phyloP scores from a whole-genome alignment of 2,329 filamentous ascomycete genomes.

The Aspergillus caelatus region DNA sequence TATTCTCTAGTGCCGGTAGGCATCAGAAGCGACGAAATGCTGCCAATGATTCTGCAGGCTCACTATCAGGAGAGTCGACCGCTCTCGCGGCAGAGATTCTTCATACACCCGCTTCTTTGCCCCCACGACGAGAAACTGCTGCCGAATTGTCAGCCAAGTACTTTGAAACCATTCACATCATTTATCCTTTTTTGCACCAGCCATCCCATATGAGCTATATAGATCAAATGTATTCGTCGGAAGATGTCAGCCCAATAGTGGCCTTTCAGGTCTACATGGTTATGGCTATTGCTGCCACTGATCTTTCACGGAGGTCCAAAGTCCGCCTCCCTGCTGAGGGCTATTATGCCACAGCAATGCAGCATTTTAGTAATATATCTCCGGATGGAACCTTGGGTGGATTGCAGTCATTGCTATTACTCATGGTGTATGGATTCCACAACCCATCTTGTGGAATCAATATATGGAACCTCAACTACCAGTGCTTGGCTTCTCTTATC shows the following conservation, averaged over 20 bases:
- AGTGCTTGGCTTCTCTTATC: conserved; percentile 55
- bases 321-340: conserved; percentile 52
- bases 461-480: conserved; percentile 60
- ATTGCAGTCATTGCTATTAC: conserved; percentile 50
- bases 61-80: conserved; percentile 15
- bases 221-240: conserved; percentile 37
- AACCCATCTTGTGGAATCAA: conserved; percentile 54
- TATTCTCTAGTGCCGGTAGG: conserved; percentile 46
- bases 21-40: conserved; percentile 16
- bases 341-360: conserved; percentile 53
- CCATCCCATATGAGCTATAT: conserved; percentile 44
- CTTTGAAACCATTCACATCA: conserved; percentile 52
- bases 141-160: conserved; percentile 50
- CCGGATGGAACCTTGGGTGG: conserved; percentile 54
- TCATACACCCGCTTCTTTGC: conserved; percentile 33
- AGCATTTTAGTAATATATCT: conserved; percentile 51
- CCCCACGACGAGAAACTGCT: conserved; percentile 39
- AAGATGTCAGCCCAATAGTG: conserved; percentile 31
- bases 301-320: conserved; percentile 49
- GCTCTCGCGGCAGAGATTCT: conserved; percentile 30
- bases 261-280: conserved; percentile 59
- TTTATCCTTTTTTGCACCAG: conserved; percentile 55
- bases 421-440: conserved; percentile 54
- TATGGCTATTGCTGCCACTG: conserved; percentile 52
- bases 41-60: not conserved